Percentiles rank a stretch among this genome's conserved stretches.
These are phyloP conservation scores for Aaosphaeria arxii DNA, from an alignment of 2,329 filamentous ascomycete species.

Conservation along the genomic window DNA sequence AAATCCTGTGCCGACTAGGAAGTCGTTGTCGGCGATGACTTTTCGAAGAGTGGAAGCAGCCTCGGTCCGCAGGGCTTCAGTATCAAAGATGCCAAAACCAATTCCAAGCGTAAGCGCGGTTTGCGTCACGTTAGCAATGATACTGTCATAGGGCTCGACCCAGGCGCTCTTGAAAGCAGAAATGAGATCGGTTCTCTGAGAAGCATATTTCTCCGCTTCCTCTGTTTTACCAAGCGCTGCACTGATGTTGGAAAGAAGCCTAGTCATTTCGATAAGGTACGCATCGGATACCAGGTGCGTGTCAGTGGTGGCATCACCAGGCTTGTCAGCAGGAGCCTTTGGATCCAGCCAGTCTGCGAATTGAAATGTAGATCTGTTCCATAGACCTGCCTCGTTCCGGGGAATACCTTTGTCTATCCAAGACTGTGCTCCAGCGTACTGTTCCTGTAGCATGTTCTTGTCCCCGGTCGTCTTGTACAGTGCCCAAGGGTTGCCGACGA, in stretches of 20 bases:
- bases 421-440: background rate
- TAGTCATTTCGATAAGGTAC: background rate
- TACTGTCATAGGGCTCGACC: background rate
- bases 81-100: background rate
- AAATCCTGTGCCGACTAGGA: background rate
- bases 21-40: background rate
- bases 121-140: background rate
- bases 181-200: background rate
- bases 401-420: background rate
- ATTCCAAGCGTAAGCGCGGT: background rate
- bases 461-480: background rate
- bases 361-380: background rate
- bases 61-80: background rate
- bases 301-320: background rate
- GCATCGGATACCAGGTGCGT: background rate
- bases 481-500: background rate
- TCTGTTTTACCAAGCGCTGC: background rate
- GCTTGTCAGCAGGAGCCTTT: background rate
- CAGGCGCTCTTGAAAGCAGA: background rate
- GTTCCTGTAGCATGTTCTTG: background rate
- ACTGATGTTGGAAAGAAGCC: background rate
- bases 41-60: background rate
- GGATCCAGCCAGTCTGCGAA: slow-evolving; percentile 1
- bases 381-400: background rate
- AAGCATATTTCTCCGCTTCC: background rate